phyloP scores from a whole-genome alignment of 2,329 filamentous ascomycete genomes.

The Fusarium chlamydosporum region DNA sequence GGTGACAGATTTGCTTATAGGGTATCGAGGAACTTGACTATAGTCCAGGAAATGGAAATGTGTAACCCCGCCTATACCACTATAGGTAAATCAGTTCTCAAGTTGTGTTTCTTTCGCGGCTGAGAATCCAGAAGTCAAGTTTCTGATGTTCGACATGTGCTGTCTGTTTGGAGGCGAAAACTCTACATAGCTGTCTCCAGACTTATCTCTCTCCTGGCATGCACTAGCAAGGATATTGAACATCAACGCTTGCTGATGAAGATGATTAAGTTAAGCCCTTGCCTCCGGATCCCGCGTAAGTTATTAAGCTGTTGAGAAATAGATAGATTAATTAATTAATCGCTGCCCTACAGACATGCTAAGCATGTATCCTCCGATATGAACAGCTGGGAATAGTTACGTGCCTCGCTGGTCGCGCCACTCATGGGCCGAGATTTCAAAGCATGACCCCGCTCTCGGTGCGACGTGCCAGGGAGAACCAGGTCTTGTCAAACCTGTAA shows the following conservation, averaged over 20 bases:
- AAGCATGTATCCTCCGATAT: not conserved
- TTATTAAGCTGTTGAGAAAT: not conserved
- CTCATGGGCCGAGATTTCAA: constrained; percentile 26
- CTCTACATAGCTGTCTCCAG: not conserved
- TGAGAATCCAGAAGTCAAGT: too few species aligned
- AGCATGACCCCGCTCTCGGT: constrained; percentile 28
- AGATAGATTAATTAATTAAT: not conserved
- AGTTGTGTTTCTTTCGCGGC: not conserved
- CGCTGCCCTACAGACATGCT: not conserved
- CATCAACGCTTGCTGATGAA: not conserved
- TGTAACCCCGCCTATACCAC: too few species aligned
- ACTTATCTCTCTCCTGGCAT: not conserved
- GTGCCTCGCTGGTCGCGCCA: constrained; percentile 16
- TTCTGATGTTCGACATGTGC: not conserved
- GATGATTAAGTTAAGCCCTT: constrained; percentile 7
- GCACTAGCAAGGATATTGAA: constrained; percentile 4
- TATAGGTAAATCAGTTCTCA: too few species aligned
- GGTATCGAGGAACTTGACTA: not conserved
- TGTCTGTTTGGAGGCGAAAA: not conserved
- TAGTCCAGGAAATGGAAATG: not conserved
- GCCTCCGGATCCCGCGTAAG: not conserved
- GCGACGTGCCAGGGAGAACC: constrained; percentile 38
- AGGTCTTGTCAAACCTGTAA: constrained; percentile 49
- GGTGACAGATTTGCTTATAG: not conserved
- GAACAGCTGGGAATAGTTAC: constrained; percentile 16